Evolutionary conservation across 495 filamentous ascomycete genomes (phyloP).

Genomic region (Hyaloscypha hepaticicola): DNA sequence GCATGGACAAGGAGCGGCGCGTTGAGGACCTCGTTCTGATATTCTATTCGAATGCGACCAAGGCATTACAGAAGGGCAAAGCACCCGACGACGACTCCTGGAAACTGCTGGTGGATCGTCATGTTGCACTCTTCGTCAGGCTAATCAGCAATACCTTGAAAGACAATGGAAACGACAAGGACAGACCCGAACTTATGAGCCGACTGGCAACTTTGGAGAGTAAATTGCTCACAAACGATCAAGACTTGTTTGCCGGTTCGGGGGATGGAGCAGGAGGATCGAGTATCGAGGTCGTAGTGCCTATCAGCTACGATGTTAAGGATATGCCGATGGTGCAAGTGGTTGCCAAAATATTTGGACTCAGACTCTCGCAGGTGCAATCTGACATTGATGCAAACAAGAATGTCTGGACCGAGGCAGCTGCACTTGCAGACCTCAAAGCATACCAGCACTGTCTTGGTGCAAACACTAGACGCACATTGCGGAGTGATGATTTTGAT

Average conservation of each 20-base stretch:
- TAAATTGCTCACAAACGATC: conserved; percentile 93
- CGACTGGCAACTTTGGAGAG: conserved; percentile 81
- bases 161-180: conserved; percentile 68
- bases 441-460: conserved; percentile 86
- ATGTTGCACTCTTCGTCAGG: conserved; percentile 92
- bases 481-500: conserved; percentile 85
- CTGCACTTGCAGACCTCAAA: conserved; percentile 88
- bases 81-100: conserved; percentile 81
- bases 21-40: conserved; percentile 87
- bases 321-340: conserved; percentile 93
- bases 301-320: conserved; percentile 86
- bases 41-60: conserved; percentile 88
- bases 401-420: conserved; percentile 82
- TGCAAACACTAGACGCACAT: conserved; percentile 68
- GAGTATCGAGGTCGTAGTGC: conserved; percentile 73
- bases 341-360: conserved; percentile 80
- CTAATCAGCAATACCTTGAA: conserved; percentile 77
- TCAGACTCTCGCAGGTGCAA: conserved; percentile 74
- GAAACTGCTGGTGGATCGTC: conserved; percentile 90
- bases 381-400: conserved; percentile 80
- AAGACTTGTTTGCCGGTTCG: conserved; percentile 65
- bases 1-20: conserved; percentile 93
- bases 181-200: conserved; percentile 76
- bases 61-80: conserved; percentile 83
- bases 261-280: conserved; percentile 49